phyloP scores from a whole-genome alignment of 805 yeast genomes.

The Metschnikowia colocasiae region DNA sequence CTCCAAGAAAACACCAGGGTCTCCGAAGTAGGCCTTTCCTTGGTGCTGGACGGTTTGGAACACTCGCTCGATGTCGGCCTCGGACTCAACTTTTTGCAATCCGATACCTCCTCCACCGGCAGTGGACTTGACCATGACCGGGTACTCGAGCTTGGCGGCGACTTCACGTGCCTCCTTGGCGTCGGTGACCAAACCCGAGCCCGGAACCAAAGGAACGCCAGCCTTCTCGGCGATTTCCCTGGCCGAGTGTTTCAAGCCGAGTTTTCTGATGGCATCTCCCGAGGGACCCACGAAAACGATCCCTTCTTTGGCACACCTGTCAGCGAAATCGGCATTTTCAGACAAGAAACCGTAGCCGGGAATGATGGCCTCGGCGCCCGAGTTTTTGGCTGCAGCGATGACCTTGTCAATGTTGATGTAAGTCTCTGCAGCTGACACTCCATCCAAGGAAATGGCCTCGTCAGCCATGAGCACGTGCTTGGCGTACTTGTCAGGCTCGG shows the following conservation, averaged over 20 bases:
- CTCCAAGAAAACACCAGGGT: conserved; percentile 92
- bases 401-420: conserved; percentile 84
- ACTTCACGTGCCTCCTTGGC: conserved; percentile 71
- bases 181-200: conserved; percentile 74
- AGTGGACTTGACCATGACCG: conserved; percentile 94
- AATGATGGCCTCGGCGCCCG: conserved; percentile 90
- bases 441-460: conserved; percentile 72
- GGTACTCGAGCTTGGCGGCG: conserved; percentile 76
- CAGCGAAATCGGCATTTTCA: conserved; percentile 95
- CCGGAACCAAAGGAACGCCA: conserved; percentile 97
- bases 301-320: conserved; percentile 76
- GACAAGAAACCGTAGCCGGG: conserved; percentile 98
- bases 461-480: conserved; percentile 85
- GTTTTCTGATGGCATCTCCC: conserved; percentile 84
- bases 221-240: conserved; percentile 89
- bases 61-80: conserved; percentile 74
- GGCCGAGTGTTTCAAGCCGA: conserved; percentile 95
- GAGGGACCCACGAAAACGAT: conserved; percentile 95
- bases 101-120: conserved; percentile 99
- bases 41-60: conserved; percentile 91
- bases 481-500: conserved; percentile 86
- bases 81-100: conserved; percentile 84
- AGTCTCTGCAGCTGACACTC: conserved; percentile 85
- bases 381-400: conserved; percentile 74
- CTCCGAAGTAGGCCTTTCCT: conserved; percentile 90